phyloP scores from a whole-genome alignment of 164 flowering plant species.

The Echeveria elegans region DNA sequence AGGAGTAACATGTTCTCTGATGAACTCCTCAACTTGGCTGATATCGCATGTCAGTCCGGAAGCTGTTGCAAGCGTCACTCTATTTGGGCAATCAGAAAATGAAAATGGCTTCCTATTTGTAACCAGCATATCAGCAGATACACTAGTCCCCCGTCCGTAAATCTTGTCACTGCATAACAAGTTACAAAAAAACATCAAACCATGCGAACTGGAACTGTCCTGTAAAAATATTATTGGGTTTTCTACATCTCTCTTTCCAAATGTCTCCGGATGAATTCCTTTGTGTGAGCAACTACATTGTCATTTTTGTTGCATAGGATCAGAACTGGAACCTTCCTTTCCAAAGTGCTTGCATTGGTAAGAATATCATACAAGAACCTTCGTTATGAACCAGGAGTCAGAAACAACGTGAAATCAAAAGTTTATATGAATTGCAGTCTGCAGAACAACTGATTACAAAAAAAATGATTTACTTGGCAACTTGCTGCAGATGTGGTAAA shows the following conservation, averaged over 20 bases:
- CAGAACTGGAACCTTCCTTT: conserved; percentile 10
- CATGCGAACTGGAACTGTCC: neutral
- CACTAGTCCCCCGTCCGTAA: neutral
- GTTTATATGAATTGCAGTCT: too few species aligned
- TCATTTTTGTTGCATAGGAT: conserved; percentile 16
- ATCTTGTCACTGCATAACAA: neutral
- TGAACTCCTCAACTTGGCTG: neutral
- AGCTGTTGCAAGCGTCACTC: conserved; percentile 11
- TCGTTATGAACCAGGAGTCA: neutral
- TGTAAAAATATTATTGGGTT: neutral
- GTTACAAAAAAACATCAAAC: neutral
- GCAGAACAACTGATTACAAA: too few species aligned
- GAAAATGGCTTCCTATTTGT: conserved; percentile 10
- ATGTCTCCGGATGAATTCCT: conserved; percentile 12
- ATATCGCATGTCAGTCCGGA: conserved; percentile 13
- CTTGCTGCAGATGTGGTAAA: conserved; percentile 11
- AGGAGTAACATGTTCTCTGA: conserved; percentile 8
- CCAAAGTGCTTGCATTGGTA: neutral
- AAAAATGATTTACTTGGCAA: conserved; percentile 10
- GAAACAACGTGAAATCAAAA: neutral
- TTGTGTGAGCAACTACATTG: conserved; percentile 15
- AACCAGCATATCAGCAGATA: conserved; percentile 1
- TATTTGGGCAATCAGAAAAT: neutral
- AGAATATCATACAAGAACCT: conserved; percentile 15
- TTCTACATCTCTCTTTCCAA: conserved; percentile 17